phyloP scores from a whole-genome alignment of 257 asterid species.

The Forsythia viridissima region DNA sequence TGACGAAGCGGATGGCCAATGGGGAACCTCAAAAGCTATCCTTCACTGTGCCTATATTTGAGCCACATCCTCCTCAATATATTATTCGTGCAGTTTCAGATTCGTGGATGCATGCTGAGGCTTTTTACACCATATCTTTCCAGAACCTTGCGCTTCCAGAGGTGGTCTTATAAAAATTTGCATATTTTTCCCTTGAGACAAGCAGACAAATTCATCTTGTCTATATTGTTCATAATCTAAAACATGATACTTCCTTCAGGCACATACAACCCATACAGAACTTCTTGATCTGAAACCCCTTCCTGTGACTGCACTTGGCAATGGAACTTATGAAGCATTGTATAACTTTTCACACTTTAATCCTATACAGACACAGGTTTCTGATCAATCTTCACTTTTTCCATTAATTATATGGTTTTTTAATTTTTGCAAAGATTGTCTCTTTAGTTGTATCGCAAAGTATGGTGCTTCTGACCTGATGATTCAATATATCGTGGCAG shows the following conservation, averaged over 20 bases:
- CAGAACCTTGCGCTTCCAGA: conserved; percentile 93
- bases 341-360: conserved; percentile 89
- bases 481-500: conserved; percentile 47
- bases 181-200: conserved; percentile 15
- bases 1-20: conserved; percentile 84
- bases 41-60: conserved; percentile 94
- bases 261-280: conserved; percentile 86
- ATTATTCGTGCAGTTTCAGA: conserved; percentile 93
- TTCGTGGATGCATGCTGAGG: conserved; percentile 91
- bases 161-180: conserved; percentile 46
- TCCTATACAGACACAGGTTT: conserved; percentile 98
- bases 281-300: conserved; percentile 96
- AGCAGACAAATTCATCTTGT: conserved; percentile 4
- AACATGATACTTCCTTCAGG: conserved; percentile 47
- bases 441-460: conserved; percentile 11
- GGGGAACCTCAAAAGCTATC: conserved; percentile 93
- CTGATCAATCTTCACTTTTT: background rate
- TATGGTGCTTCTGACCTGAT: conserved; percentile 29
- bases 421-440: background rate
- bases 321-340: conserved; percentile 74
- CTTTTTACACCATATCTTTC: conserved; percentile 80
- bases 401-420: conserved; percentile 1
- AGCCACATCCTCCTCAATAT: conserved; percentile 99
- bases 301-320: conserved; percentile 95
- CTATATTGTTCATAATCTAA: background rate